A percentile compares a stretch with the other conserved stretches of the same genome.
phyloP scores from a whole-genome alignment of 2,329 filamentous ascomycete species.

The Juglanconis oblonga region DNA sequence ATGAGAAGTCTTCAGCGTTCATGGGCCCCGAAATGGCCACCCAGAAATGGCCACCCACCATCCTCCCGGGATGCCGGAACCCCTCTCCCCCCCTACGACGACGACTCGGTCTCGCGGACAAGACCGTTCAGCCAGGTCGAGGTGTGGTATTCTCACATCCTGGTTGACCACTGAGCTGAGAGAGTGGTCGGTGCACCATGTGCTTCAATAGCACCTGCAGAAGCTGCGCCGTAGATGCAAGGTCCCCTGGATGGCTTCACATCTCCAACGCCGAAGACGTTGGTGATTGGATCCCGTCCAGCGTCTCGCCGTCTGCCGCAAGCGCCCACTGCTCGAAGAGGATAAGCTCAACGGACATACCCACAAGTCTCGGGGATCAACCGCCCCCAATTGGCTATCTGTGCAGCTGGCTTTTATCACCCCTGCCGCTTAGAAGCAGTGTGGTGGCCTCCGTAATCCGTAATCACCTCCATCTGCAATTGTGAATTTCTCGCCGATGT shows the following conservation, averaged over 20 bases:
- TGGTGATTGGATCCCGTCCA: constrained; percentile 6
- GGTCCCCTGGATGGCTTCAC: constrained; percentile 23
- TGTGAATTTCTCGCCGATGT: background rate
- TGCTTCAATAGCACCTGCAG: constrained; percentile 16
- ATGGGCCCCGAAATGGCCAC: background rate
- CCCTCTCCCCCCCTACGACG: background rate
- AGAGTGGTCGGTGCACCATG: too few relatives aligned
- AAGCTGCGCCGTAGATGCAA: constrained; percentile 17
- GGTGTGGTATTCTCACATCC: background rate
- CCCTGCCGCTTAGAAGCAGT: background rate
- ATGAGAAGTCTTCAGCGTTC: background rate
- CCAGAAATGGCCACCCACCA: background rate
- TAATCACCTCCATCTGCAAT: background rate
- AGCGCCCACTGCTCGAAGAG: constrained; percentile 10
- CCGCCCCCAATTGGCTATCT: constrained; percentile 1
- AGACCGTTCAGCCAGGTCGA: background rate
- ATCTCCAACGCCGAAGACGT: background rate
- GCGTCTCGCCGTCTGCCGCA: constrained; percentile 15
- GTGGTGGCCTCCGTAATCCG: too few relatives aligned
- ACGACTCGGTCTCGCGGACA: background rate
- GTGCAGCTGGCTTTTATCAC: background rate
- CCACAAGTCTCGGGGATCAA: constrained; percentile 1
- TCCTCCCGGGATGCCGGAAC: background rate
- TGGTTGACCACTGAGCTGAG: constrained; percentile 19
- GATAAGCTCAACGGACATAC: background rate